Evolutionary conservation across 2,329 filamentous ascomycete species (phyloP), one percentile per base, ranked within the genome.

Genomic region (Triangularia verruculosa): DNA sequence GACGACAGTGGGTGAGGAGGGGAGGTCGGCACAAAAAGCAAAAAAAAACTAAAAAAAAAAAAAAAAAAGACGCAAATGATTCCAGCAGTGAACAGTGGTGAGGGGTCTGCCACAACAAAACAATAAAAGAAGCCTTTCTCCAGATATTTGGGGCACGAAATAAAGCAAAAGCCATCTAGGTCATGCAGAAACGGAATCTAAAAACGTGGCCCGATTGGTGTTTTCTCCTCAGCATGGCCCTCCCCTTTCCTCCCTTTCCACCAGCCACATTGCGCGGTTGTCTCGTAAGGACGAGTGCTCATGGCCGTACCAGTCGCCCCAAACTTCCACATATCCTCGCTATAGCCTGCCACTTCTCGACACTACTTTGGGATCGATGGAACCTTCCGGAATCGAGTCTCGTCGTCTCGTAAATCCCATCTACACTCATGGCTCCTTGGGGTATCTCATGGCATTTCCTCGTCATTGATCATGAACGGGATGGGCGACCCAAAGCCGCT

Each of bases 111-210:
- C 64, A 59, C 39, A 53, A 58, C 52, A 67, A 66, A 60, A 54
- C 57, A 66, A 61, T 32, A 57, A 57, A 59, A 59, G 57, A 28
- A 65, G 63, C 62, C 63, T 64, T 61, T 61, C 57, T 56, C 66
- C 59, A 62, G 61, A 58, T 61, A 60, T 59, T 57, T 51, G 60
- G 63, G 61, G 66, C 57, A 63, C 61, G 62, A 61, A 71, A 75
- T 74, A 70, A 76, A 79, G 78, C 76, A 77, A 78, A 78, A 78
- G 78, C 77, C 78, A 77, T 80, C 76, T 79, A 75, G 76, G 76
- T 79, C 78, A 81, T 82, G 80, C 79, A 81, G 75, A 61, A 65
- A 57, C 53, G 52, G 59, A 53, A 53, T 52, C 64, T 64, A 76
- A 74, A 79, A 62, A 78, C 64, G 56, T 28, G 61, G 39, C 54